A percentile compares a stretch with the other conserved stretches of the same genome.
phyloP scores from a whole-genome alignment of 2,329 filamentous ascomycete genomes.

The Parasarocladium wereldwijsianum region DNA sequence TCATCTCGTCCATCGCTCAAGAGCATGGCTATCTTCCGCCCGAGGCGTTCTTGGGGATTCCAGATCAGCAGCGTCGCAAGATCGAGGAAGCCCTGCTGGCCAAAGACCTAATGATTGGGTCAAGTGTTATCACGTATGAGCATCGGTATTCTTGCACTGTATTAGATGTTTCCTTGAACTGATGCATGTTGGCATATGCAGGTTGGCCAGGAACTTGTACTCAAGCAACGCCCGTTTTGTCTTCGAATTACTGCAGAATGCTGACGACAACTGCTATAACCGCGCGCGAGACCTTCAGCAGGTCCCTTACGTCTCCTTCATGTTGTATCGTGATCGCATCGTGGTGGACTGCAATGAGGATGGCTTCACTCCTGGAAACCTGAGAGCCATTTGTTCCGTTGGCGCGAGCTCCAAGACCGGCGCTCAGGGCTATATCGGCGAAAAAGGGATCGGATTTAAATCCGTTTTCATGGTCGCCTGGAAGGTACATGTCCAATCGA shows the following conservation, averaged over 20 bases:
- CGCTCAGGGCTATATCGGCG: conserved; percentile 25
- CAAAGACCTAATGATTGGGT: conserved; percentile 1
- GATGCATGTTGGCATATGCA: neutral
- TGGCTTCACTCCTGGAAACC: conserved; percentile 23
- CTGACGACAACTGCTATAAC: conserved; percentile 26
- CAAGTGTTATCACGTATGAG: conserved; percentile 1
- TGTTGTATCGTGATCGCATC: conserved; percentile 19
- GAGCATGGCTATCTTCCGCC: conserved; percentile 1
- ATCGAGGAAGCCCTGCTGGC: neutral
- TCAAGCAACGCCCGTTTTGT: conserved; percentile 6
- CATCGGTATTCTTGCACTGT: neutral
- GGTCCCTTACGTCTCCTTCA: conserved; percentile 16
- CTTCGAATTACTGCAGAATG: conserved; percentile 7
- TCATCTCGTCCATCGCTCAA: too few species aligned
- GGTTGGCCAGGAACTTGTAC: conserved; percentile 6
- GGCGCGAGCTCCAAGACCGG: conserved; percentile 27
- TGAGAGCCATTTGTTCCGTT: conserved; percentile 26
- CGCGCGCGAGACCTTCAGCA: conserved; percentile 7
- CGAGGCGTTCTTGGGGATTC: neutral
- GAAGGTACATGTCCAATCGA: conserved; percentile 28
- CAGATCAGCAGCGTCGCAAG: conserved; percentile 2
- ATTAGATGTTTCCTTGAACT: neutral
- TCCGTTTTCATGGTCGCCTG: conserved; percentile 31
- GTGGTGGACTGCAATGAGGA: conserved; percentile 32
- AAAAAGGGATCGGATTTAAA: conserved; percentile 34